phyloP scores from a whole-genome alignment of 495 filamentous ascomycete genomes.

The Schizothecium vesticola region DNA sequence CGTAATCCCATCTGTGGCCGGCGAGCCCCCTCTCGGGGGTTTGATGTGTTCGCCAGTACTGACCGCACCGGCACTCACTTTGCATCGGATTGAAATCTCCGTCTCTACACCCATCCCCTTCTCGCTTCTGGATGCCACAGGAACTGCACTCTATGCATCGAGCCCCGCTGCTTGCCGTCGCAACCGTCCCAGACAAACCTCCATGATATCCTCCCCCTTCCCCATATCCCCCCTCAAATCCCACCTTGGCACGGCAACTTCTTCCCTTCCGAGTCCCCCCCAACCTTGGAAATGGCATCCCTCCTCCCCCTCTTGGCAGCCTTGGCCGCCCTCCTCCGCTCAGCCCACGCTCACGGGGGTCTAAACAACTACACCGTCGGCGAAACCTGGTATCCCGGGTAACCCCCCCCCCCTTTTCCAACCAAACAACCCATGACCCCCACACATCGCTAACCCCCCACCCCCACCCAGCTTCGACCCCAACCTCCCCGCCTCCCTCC shows the following conservation, averaged over 20 bases:
- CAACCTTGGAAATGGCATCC: constrained; percentile 10
- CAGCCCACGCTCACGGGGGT: constrained; percentile 38
- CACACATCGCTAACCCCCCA: constrained; percentile 38
- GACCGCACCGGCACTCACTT: background rate
- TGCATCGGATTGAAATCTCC: background rate
- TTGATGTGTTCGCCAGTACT: background rate
- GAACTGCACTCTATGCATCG: background rate
- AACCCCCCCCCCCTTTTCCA: constrained; percentile 27
- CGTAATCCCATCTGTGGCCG: background rate
- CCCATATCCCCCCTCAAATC: background rate
- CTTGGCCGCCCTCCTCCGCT: constrained; percentile 22
- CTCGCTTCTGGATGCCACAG: background rate
- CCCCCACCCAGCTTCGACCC: constrained; percentile 44
- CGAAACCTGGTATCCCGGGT: constrained; percentile 45
- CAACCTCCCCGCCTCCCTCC: constrained; percentile 25
- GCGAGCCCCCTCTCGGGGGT: background rate
- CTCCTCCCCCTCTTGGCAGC: constrained; percentile 22
- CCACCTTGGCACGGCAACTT: background rate
- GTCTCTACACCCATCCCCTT: background rate
- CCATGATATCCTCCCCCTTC: background rate
- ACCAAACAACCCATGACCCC: constrained; percentile 37
- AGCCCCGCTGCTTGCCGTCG: background rate
- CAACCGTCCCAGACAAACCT: background rate
- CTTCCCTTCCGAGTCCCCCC: background rate
- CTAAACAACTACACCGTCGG: constrained; percentile 46